Evolutionary conservation across 257 asterid species (phyloP).

Genomic region (Petunia secreta): DNA sequence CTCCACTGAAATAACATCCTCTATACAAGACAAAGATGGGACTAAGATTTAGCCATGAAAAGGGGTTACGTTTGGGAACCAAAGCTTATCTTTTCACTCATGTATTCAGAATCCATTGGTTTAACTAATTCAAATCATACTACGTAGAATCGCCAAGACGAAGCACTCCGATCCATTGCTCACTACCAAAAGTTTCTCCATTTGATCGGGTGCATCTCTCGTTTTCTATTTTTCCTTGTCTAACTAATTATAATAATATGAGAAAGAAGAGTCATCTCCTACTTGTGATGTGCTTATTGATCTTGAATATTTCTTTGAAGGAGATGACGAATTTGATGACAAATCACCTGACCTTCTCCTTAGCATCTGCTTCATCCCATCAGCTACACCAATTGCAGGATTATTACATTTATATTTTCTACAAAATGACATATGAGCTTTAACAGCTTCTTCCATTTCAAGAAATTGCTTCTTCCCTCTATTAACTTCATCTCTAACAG

Average conservation of each 20-base stretch:
- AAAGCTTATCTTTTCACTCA: background rate
- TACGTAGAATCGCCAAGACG: too few species aligned
- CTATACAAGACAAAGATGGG: constrained; percentile 42
- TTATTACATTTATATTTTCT: constrained; percentile 64
- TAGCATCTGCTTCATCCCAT: constrained; percentile 86
- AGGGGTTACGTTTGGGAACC: constrained; percentile 6
- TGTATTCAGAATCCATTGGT: too few species aligned
- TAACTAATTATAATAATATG: constrained; percentile 44
- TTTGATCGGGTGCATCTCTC: background rate
- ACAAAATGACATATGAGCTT: constrained; percentile 85
- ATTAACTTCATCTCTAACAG: constrained; percentile 73
- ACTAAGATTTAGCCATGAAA: constrained; percentile 14
- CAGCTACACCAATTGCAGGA: constrained; percentile 84
- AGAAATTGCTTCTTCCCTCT: constrained; percentile 44
- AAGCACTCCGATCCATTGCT: background rate
- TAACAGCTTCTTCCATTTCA: constrained; percentile 74
- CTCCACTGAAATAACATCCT: constrained; percentile 36
- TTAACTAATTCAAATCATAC: too few species aligned
- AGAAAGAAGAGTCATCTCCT: constrained; percentile 38
- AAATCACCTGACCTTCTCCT: constrained; percentile 60
- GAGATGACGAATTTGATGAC: constrained; percentile 30
- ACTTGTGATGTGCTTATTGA: constrained; percentile 48
- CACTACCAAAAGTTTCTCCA: background rate
- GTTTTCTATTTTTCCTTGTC: background rate
- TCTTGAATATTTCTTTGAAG: constrained; percentile 56